A percentile compares a stretch with the other conserved stretches of the same genome.
These are phyloP conservation scores for Amylocarpus encephaloides DNA, from an alignment of 2,329 filamentous ascomycete genomes.

Conservation along the genomic window DNA sequence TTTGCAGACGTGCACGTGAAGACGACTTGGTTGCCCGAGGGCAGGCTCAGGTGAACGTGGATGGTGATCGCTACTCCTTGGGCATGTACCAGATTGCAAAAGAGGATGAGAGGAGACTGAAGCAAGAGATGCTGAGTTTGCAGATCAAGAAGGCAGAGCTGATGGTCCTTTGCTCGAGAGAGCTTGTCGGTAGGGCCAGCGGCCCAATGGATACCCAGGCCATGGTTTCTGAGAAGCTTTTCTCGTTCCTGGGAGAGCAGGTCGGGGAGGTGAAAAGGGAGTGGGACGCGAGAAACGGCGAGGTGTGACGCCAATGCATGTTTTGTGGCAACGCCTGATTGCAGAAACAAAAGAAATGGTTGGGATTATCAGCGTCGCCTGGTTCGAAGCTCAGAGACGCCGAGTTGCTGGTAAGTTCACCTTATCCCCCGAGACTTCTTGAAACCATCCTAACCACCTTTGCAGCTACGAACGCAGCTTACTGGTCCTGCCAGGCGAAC, in stretches of 20 bases:
- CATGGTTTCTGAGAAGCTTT: constrained; percentile 2
- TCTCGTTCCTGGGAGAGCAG: constrained; percentile 2
- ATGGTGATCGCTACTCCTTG: constrained; percentile 2
- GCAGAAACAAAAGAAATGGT: too few species aligned
- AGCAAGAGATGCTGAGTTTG: constrained; percentile 7
- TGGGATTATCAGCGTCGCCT: too few species aligned
- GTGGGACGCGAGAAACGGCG: constrained; percentile 1
- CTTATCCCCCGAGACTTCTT: too few species aligned
- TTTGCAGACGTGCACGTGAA: constrained; percentile 1
- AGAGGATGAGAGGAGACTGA: constrained; percentile 8
- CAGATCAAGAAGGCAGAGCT: constrained; percentile 10
- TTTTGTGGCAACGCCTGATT: too few species aligned
- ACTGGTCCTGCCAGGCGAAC: too few species aligned
- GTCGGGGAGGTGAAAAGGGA: constrained; percentile 1
- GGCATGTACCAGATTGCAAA: constrained; percentile 12
- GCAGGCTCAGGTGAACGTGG: neutral
- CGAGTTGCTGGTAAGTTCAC: too few species aligned
- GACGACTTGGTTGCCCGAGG: neutral
- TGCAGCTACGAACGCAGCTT: too few species aligned
- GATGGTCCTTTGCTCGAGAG: constrained; percentile 4
- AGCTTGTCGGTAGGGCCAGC: neutral
- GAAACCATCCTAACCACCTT: too few species aligned
- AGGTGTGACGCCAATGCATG: neutral
- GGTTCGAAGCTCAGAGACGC: too few species aligned
- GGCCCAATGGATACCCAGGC: neutral